Conservation (phyloP, 225 moss, liverwort and hornwort genomes). For the Anthoceros angustus region DNA sequence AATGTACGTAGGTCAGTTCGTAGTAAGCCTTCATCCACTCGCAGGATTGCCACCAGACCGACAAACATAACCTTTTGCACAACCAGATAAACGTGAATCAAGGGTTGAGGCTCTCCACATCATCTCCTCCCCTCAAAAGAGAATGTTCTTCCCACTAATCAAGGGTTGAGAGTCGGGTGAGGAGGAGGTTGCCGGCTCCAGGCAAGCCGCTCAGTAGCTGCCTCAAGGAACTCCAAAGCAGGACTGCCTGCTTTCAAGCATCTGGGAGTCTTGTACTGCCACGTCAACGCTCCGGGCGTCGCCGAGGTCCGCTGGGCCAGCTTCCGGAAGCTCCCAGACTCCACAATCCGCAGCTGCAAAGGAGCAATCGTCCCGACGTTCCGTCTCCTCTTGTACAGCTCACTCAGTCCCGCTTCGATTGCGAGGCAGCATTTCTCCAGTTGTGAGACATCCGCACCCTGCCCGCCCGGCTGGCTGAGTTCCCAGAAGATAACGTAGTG, state of each 20-base stretch:
- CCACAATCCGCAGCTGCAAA: background rate
- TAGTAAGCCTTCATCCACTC: no score
- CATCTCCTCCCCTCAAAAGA: no score
- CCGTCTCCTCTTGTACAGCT: background rate
- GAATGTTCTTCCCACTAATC: no score
- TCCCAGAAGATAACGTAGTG: conserved; percentile 67
- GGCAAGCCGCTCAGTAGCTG: no score
- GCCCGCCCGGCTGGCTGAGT: conserved; percentile 10
- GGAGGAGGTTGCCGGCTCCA: no score
- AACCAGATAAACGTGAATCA: no score
- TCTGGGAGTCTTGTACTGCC: background rate
- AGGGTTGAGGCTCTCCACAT: no score
- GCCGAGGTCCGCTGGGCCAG: background rate
- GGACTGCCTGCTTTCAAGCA: background rate
- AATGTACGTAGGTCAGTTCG: no score
- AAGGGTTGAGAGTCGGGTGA: no score
- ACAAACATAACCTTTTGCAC: no score
- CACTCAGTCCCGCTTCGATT: background rate
- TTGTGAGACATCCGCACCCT: background rate
- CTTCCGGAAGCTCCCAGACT: background rate
- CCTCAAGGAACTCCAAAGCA: no score
- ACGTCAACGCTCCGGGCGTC: background rate
- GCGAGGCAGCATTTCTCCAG: background rate
- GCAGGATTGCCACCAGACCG: no score
- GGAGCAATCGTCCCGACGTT: background rate